Conservation (phyloP, 129 eudicot species). For the Pseudognaphalium luteoalbum region DNA sequence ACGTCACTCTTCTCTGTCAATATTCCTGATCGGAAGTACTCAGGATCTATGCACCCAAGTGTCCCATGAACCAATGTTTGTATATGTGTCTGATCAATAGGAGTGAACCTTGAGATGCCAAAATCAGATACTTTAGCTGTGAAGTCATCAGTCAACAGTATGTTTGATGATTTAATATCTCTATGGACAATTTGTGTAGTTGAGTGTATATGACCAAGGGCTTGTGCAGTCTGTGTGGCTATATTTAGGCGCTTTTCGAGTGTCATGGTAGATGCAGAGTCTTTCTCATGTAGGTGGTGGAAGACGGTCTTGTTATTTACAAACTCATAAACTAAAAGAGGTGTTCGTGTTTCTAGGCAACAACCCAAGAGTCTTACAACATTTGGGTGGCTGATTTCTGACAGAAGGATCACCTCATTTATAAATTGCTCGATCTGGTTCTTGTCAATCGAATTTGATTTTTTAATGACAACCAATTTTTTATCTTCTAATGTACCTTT, state of each 20-base stretch:
- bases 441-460: slow-evolving; percentile 29
- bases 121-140: slow-evolving; percentile 38
- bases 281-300: slow-evolving; percentile 30
- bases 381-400: slow-evolving; percentile 33
- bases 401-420: slow-evolving; percentile 36
- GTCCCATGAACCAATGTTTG: slow-evolving; percentile 38
- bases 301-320: slow-evolving; percentile 34
- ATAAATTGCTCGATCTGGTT: slow-evolving; percentile 34
- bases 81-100: slow-evolving; percentile 30
- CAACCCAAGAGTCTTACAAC: slow-evolving; percentile 31
- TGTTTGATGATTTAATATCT: slow-evolving; percentile 35
- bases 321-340: slow-evolving; percentile 28
- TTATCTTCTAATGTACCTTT: slow-evolving; percentile 28
- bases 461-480: slow-evolving; percentile 19
- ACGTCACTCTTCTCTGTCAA: slow-evolving; percentile 34
- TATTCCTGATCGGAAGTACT: slow-evolving; percentile 34
- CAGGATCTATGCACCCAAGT: slow-evolving; percentile 36
- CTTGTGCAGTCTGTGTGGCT: slow-evolving; percentile 27
- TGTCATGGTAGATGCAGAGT: not conserved
- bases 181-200: slow-evolving; percentile 32
- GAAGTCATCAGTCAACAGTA: slow-evolving; percentile 36
- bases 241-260: slow-evolving; percentile 23
- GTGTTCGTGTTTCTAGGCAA: slow-evolving; percentile 34
- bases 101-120: slow-evolving; percentile 33
- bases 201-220: slow-evolving; percentile 32